Evolutionary conservation across 129 eudicot species (phyloP), one percentile per base, ranked within the genome.

Genomic region (Centrapalus pauciflorus): DNA sequence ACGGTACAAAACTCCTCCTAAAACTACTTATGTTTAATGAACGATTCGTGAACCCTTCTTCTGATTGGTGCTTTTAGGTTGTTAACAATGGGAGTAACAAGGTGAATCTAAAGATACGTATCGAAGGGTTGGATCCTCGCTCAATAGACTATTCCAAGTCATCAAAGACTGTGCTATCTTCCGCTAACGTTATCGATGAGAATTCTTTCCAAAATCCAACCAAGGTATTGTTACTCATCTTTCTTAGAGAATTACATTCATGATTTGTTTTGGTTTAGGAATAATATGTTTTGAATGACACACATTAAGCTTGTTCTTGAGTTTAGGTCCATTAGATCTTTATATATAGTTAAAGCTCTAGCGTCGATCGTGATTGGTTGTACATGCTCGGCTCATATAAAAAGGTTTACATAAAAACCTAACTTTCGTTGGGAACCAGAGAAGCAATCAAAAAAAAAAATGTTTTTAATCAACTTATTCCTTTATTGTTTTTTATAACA

Each of bases 191-290:
- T 54, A 79, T 66, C 82, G 97, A 85, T 76, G 97, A 91, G 64
- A 91, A 91, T 77, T 80, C 94, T 12, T 85, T 91, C 74, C 66
- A 69, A 45, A 61, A 75, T 49, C 96, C 97, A 58, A 76, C 56
- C 24, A 91, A 91, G 96, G 97, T 91, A 81, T 34, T 32, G 34
- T 2, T 35, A 7, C 25, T 27, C 17, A 51, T 40, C 9, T 23
- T n/a, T 24, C 27, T 35, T n/a, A n/a, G n/a, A n/a, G n/a, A n/a
- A n/a, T 33, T 33, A 24, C 21, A 9, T 7, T 12, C 55, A n/a
- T n/a, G n/a, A n/a, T 48, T 7, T 13, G 5, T 5, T 14, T 48
- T 48, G 40, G 40, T 34, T 33, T 4, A 7, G 5, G 8, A 33
- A 33, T 10, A 33, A 13, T 33, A 17, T 32, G 25, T 4, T 28